Base-by-base conservation (phyloP, 768 basidiomycete genomes). In the Termitomyces sp. region DNA sequence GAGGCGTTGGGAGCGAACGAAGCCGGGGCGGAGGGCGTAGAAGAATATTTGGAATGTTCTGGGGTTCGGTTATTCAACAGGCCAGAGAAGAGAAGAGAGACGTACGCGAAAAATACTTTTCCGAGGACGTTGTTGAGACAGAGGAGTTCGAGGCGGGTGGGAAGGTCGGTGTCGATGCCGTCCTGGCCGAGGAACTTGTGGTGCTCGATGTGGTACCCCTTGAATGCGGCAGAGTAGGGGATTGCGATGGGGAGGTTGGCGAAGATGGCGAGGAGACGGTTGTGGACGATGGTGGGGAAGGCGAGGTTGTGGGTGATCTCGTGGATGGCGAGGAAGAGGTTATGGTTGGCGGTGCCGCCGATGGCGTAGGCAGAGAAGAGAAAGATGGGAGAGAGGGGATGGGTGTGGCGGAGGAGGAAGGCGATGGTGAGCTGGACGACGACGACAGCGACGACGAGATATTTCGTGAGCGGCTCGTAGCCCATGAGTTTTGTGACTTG, bases 251-350 rank as follows among this genome's bases (percentile, higher is more conserved):
- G 91, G 26, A 97, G 64, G 66, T 99, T 98, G 1, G 93, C 90
- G 51, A 94, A 84, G 57, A 98, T 85, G 6, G 97, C 93, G 21
- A 98, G 73, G 24, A 85, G 68, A 64, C 95, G 93, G 73, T 98
- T 99, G 8, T 86, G 82, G 49, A 73, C 75, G 45, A 98, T 81
- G 22, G 87, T 79, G 58, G 79, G 81, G 74, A 98, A 98, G 2
- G 93, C 97, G 26, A 99, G 80, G 68, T 98, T 98, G 69, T 99
- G 97, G 2, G 95, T 97, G 58, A 99, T 97, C 66, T 99, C 97
- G 67, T 99, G 97, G 52, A 99, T 97, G 42, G 97, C 93, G 46
- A 99, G 82, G 72, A 99, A 99, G 38, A 96, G 79, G 68, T 98
- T 99, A 69, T 99, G 97, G 71, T 98, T 99, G 8, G 89, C 88